Conservation (phyloP, 352 stramenopile species). For the Globisporangium spinosum region DNA sequence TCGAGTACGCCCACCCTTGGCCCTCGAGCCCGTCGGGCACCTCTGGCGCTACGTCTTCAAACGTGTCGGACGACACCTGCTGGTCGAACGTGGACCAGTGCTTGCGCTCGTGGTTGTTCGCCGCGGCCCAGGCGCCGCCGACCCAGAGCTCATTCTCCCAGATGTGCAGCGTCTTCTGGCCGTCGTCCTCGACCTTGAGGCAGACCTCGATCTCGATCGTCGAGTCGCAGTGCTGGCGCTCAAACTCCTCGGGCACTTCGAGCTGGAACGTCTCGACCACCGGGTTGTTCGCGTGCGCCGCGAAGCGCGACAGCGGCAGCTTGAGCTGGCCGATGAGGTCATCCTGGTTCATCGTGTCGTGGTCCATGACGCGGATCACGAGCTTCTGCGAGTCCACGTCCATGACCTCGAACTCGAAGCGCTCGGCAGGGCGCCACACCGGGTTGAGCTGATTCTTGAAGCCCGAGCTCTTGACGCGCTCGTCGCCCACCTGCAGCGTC, state of each 20-base stretch:
- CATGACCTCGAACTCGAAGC: slow-evolving; percentile 63
- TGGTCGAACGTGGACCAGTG: slow-evolving; percentile 62
- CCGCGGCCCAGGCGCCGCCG: slow-evolving; percentile 38
- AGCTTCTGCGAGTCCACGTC: slow-evolving; percentile 44
- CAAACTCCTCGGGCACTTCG: slow-evolving; percentile 38
- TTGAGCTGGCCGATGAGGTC: slow-evolving; percentile 53
- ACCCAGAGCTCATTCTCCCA: slow-evolving; percentile 70
- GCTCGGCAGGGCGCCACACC: slow-evolving; percentile 69
- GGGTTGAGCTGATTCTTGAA: slow-evolving; percentile 51
- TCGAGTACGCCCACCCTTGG: slow-evolving; percentile 64
- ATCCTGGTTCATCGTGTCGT: slow-evolving; percentile 63
- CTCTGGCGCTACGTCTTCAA: slow-evolving; percentile 59
- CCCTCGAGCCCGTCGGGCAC: slow-evolving; percentile 47
- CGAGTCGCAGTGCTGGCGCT: slow-evolving; percentile 27
- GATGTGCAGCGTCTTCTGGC: slow-evolving; percentile 50
- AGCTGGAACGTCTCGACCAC: slow-evolving; percentile 51
- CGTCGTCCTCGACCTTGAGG: slow-evolving; percentile 46
- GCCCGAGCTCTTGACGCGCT: slow-evolving; percentile 47
- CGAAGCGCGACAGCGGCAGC: slow-evolving; percentile 50
- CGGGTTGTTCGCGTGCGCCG: slow-evolving; percentile 42
- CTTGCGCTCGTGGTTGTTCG: slow-evolving; percentile 45
- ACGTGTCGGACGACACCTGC: slow-evolving; percentile 53
- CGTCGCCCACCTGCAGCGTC: slow-evolving; percentile 45
- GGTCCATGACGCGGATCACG: slow-evolving; percentile 56
- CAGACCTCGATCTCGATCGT: slow-evolving; percentile 42